phyloP scores from a whole-genome alignment of 306 rosid genomes.

The Ziziphus jujuba region DNA sequence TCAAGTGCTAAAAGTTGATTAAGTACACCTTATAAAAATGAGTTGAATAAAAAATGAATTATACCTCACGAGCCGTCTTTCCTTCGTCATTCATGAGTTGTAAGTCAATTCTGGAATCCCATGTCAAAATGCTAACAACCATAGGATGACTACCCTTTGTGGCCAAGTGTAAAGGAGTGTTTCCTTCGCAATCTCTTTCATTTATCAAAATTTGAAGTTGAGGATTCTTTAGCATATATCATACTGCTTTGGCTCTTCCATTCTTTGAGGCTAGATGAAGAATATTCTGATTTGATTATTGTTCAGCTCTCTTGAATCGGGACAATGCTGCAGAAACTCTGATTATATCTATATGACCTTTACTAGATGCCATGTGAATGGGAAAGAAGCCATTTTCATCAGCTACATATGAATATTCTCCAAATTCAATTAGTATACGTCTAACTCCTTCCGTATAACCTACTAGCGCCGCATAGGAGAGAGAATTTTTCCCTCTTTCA shows the following conservation, averaged over 20 bases:
- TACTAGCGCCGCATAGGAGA: slow-evolving; percentile 23
- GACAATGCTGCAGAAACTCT: background rate
- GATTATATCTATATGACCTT: slow-evolving; percentile 5
- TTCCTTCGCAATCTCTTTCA: background rate
- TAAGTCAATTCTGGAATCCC: background rate
- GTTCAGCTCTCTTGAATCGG: slow-evolving; percentile 15
- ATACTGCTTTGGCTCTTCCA: background rate
- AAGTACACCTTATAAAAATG: too few relatives aligned
- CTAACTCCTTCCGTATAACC: slow-evolving; percentile 34
- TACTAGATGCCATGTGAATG: slow-evolving; percentile 13
- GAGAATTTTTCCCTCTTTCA: background rate
- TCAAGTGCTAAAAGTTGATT: too few relatives aligned
- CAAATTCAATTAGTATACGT: background rate
- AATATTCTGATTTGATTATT: background rate
- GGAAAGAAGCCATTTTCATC: slow-evolving; percentile 20
- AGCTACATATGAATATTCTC: background rate
- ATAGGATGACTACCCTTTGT: background rate
- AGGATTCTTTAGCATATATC: background rate
- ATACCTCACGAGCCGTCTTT: background rate
- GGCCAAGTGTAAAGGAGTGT: background rate
- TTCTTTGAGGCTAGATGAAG: background rate
- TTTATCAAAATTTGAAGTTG: background rate
- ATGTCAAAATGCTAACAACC: background rate
- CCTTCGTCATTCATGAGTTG: background rate
- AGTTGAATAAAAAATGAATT: background rate